phyloP scores from a whole-genome alignment of 495 filamentous ascomycete genomes.

The Darksidea phi region DNA sequence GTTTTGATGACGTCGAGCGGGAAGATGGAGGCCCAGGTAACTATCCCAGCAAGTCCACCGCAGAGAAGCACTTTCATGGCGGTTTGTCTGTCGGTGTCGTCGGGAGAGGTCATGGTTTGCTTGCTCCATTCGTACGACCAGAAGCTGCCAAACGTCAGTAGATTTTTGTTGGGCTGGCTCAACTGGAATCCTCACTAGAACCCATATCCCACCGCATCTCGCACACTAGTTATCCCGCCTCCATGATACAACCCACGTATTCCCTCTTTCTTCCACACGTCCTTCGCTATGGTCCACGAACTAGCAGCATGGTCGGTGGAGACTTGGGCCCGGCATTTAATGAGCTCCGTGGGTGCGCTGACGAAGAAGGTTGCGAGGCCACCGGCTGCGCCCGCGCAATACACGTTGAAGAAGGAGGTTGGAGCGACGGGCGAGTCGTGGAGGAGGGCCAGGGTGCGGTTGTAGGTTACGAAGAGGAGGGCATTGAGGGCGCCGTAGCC shows the following conservation, averaged over 20 bases:
- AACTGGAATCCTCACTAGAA: conserved; percentile 66
- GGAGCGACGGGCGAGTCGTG: conserved; percentile 35
- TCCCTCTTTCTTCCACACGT: conserved; percentile 61
- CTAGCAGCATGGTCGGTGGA: conserved; percentile 33
- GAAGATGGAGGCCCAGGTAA: conserved; percentile 83
- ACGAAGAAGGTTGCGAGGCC: conserved; percentile 80
- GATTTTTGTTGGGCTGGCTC: not conserved
- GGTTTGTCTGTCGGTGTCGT: conserved; percentile 48
- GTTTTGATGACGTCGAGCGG: conserved; percentile 91
- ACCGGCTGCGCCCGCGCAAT: conserved; percentile 70
- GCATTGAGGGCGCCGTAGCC: conserved; percentile 89
- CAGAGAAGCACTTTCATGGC: conserved; percentile 70
- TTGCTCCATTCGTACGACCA: conserved; percentile 79
- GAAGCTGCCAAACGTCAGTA: conserved; percentile 56
- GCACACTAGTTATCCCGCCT: conserved; percentile 71
- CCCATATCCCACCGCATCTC: conserved; percentile 85
- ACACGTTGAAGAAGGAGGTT: conserved; percentile 57
- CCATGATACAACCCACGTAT: conserved; percentile 72
- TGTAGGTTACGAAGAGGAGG: conserved; percentile 81
- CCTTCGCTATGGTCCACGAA: conserved; percentile 62
- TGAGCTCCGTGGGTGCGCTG: conserved; percentile 78
- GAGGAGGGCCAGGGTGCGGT: conserved; percentile 65
- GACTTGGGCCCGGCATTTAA: conserved; percentile 82
- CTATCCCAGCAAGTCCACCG: conserved; percentile 79
- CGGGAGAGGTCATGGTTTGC: conserved; percentile 46